Evolutionary conservation across 1,284 basidiomycete species (phyloP).

Genomic region (Moniliella sp.): DNA sequence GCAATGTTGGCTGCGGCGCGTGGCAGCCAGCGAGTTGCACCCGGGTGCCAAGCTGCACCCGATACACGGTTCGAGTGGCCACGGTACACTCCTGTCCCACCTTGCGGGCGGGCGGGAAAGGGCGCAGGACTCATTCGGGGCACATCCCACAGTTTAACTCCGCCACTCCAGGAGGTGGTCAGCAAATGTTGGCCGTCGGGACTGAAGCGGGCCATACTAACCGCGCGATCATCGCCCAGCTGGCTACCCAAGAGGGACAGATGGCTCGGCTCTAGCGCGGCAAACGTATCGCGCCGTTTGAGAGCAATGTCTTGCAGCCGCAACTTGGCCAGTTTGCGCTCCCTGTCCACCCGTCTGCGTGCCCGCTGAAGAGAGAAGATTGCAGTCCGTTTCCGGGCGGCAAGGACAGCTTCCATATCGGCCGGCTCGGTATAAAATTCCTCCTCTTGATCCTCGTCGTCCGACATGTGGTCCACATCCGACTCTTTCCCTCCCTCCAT

Average conservation of each 20-base stretch:
- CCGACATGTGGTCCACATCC: conserved; percentile 40
- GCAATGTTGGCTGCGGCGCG: conserved; percentile 57
- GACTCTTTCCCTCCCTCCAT: conserved; percentile 43
- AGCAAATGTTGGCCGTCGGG: conserved; percentile 70
- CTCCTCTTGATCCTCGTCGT: conserved; percentile 44
- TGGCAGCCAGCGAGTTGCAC: conserved; percentile 62
- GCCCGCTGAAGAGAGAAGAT: conserved; percentile 84
- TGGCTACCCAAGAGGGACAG: conserved; percentile 83
- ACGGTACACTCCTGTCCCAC: too few species aligned
- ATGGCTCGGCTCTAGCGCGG: conserved; percentile 68
- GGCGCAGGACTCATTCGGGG: conserved; percentile 42
- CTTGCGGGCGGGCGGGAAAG: conserved; percentile 49
- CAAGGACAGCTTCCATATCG: conserved; percentile 59
- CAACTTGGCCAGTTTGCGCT: conserved; percentile 63
- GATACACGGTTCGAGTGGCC: too few species aligned
- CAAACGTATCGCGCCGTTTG: conserved; percentile 65
- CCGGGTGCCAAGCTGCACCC: conserved; percentile 94
- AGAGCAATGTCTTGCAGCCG: conserved; percentile 78
- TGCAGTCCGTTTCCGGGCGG: conserved; percentile 61
- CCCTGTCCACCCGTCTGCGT: conserved; percentile 67
- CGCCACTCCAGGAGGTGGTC: conserved; percentile 85
- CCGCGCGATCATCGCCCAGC: conserved; percentile 82
- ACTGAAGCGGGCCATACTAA: conserved; percentile 79
- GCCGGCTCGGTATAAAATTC: conserved; percentile 91
- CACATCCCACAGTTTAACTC: conserved; percentile 79